Evolutionary conservation across 768 basidiomycete species (phyloP).

Genomic region (Russula olivacea): DNA sequence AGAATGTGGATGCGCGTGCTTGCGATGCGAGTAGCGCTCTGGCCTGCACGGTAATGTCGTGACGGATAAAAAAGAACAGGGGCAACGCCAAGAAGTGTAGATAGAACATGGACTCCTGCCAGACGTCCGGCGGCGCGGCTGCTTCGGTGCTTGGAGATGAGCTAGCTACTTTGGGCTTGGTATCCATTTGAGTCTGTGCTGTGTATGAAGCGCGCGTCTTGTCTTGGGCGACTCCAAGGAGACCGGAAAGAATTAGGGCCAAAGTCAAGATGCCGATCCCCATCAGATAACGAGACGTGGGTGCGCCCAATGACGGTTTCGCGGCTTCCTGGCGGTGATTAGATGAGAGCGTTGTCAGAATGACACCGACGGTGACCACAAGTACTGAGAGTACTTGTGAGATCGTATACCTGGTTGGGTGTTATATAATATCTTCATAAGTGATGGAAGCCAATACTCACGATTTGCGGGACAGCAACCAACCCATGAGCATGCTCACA

Average conservation of each 20-base stretch:
- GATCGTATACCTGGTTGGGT: slow-evolving; percentile 45
- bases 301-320: slow-evolving; percentile 18
- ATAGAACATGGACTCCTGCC: slow-evolving; percentile 94
- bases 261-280: slow-evolving; percentile 70
- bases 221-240: slow-evolving; percentile 83
- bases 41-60: slow-evolving; percentile 47
- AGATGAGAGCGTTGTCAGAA: slow-evolving; percentile 76
- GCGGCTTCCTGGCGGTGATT: slow-evolving; percentile 23
- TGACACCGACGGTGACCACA: slow-evolving; percentile 75
- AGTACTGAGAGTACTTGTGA: slow-evolving; percentile 68
- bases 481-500: slow-evolving; percentile 77
- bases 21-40: slow-evolving; percentile 29
- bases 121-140: slow-evolving; percentile 31
- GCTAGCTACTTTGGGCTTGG: slow-evolving; percentile 18
- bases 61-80: slow-evolving; percentile 59
- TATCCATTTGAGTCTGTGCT: neutral
- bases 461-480: slow-evolving; percentile 58
- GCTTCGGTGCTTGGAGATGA: slow-evolving; percentile 6
- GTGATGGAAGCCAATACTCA: slow-evolving; percentile 32
- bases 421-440: slow-evolving; percentile 15
- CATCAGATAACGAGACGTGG: slow-evolving; percentile 47
- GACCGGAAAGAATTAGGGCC: slow-evolving; percentile 74
- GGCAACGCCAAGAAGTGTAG: slow-evolving; percentile 76
- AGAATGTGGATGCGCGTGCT: slow-evolving; percentile 1
- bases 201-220: slow-evolving; percentile 57